These are phyloP conservation scores for Megacollybia marginata DNA, from an alignment of 768 basidiomycete genomes.

Conservation along the genomic window DNA sequence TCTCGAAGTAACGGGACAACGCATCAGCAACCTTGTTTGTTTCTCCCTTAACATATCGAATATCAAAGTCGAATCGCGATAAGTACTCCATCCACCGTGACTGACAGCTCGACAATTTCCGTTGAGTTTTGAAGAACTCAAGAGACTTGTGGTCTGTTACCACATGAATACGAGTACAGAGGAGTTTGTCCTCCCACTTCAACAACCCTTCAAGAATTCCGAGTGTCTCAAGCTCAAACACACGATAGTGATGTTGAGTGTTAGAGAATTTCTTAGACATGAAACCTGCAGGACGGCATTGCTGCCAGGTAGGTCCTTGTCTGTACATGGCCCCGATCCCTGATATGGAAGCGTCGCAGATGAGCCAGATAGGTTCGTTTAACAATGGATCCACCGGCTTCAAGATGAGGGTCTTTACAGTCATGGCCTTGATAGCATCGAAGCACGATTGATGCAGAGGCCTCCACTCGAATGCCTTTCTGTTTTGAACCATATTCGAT, in stretches of 20 bases:
- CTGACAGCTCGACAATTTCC: conserved; percentile 9
- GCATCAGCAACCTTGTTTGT: conserved; percentile 22
- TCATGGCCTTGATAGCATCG: too few species aligned
- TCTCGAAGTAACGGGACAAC: conserved; percentile 22
- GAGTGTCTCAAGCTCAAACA: conserved; percentile 12
- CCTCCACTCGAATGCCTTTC: too few species aligned
- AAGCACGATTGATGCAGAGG: too few species aligned
- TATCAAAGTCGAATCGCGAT: neutral
- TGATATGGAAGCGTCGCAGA: too few species aligned
- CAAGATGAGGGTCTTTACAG: too few species aligned
- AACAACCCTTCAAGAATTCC: conserved; percentile 21
- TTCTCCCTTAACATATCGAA: neutral
- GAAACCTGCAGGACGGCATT: conserved; percentile 5
- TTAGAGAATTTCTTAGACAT: conserved; percentile 10
- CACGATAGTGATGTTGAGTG: conserved; percentile 8
- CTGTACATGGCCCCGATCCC: too few species aligned
- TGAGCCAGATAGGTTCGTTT: too few species aligned
- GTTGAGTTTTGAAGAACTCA: too few species aligned
- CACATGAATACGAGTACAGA: conserved; percentile 14
- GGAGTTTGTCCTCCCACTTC: too few species aligned
- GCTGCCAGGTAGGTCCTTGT: too few species aligned
- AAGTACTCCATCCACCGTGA: conserved; percentile 17
- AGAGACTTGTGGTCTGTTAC: conserved; percentile 21
- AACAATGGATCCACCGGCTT: too few species aligned
- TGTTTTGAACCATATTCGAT: too few species aligned